A percentile compares a stretch with the other conserved stretches of the same genome.
Evolutionary conservation across 495 filamentous ascomycete genomes (phyloP).

Genomic region (Letharia lupina): DNA sequence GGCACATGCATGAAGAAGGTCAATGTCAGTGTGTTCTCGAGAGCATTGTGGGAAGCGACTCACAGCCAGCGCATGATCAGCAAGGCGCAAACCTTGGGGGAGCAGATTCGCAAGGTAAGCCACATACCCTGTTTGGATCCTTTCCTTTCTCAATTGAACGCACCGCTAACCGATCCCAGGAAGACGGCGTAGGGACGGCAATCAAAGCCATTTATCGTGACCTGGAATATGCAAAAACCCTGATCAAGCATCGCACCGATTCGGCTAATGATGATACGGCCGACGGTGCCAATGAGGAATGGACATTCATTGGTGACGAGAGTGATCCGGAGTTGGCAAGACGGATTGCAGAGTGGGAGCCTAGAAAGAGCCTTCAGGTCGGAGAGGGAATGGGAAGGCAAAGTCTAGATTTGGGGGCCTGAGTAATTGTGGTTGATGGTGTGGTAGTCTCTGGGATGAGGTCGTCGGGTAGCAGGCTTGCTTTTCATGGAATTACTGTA

Average conservation of each 20-base stretch:
- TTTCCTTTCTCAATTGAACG: slow-evolving; percentile 5
- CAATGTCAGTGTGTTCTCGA: slow-evolving; percentile 70
- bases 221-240: slow-evolving; percentile 85
- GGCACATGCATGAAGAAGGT: slow-evolving; percentile 84
- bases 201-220: slow-evolving; percentile 93
- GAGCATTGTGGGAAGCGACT: slow-evolving; percentile 87
- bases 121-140: not conserved
- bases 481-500: not conserved
- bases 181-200: slow-evolving; percentile 79
- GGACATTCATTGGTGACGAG: slow-evolving; percentile 70
- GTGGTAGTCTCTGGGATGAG: not conserved
- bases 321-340: slow-evolving; percentile 46
- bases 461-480: not conserved
- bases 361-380: slow-evolving; percentile 15
- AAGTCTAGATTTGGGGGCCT: slow-evolving; percentile 19
- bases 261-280: slow-evolving; percentile 36
- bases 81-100: slow-evolving; percentile 72
- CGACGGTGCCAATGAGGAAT: slow-evolving; percentile 51
- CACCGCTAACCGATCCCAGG: slow-evolving; percentile 41
- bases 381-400: slow-evolving; percentile 13
- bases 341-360: slow-evolving; percentile 32
- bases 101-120: slow-evolving; percentile 77
- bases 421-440: not conserved
- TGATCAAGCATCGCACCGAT: slow-evolving; percentile 58
- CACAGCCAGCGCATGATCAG: slow-evolving; percentile 81